Conservation (phyloP, 768 basidiomycete genomes). For the Agrocybe pediades region DNA sequence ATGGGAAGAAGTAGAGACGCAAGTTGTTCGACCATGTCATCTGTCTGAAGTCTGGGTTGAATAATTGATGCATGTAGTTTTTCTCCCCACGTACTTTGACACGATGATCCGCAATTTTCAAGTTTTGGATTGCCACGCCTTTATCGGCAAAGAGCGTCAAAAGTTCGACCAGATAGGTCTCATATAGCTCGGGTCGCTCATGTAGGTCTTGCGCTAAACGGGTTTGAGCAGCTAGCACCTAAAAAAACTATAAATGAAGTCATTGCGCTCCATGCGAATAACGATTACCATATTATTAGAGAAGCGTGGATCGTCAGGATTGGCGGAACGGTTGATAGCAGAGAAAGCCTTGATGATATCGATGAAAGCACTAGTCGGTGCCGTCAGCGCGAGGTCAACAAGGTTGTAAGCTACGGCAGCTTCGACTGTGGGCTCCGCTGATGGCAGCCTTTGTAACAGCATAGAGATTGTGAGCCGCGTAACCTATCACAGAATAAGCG, state of each 20-base stretch:
- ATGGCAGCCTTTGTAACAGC: constrained; percentile 84
- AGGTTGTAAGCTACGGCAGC: constrained; percentile 91
- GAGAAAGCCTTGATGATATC: constrained; percentile 89
- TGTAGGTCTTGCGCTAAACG: constrained; percentile 80
- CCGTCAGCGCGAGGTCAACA: constrained; percentile 83
- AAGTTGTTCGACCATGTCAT: constrained; percentile 85
- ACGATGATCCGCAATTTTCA: constrained; percentile 64
- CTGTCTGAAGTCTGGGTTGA: constrained; percentile 45
- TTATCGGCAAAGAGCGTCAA: constrained; percentile 88
- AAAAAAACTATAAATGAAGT: neutral
- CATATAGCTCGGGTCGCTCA: constrained; percentile 75
- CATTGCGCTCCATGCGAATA: neutral
- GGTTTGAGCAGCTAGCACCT: constrained; percentile 92
- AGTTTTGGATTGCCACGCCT: constrained; percentile 86
- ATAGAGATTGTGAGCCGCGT: constrained; percentile 89
- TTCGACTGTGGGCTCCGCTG: constrained; percentile 86
- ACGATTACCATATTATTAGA: constrained; percentile 81
- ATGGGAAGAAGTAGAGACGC: constrained; percentile 89
- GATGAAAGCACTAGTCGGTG: constrained; percentile 73
- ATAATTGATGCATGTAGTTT: neutral
- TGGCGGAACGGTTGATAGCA: constrained; percentile 80
- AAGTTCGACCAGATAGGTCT: constrained; percentile 81
- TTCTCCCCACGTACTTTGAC: constrained; percentile 51
- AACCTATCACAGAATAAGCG: constrained; percentile 47
- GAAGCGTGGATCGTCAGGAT: constrained; percentile 84